A percentile compares a stretch with the other conserved stretches of the same genome.
Conservation (phyloP, 768 basidiomycete genomes). For the Mycena latifolia region DNA sequence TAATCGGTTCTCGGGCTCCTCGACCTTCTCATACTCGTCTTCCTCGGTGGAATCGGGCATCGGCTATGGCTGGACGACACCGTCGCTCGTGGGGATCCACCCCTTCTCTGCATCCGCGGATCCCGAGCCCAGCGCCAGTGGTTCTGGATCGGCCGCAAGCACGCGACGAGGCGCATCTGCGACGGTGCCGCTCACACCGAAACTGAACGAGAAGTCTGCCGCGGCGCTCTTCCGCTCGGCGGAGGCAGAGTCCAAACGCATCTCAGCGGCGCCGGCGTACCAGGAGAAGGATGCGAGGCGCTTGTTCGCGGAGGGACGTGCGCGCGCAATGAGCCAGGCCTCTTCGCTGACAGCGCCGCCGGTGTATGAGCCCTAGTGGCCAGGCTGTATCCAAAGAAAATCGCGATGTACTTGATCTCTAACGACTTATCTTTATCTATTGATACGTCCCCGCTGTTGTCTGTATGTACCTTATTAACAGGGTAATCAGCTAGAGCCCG, state of each 20-base stretch:
- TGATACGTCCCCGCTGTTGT: no score
- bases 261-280: conserved; percentile 15
- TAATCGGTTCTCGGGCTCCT: conserved; percentile 1
- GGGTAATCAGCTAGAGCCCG: no score
- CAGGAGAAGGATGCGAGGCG: conserved; percentile 20
- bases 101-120: conserved; percentile 23
- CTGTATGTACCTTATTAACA: no score
- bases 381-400: no score
- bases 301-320: neutral
- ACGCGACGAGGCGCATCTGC: no score
- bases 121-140: neutral
- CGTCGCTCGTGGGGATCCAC: conserved; percentile 27
- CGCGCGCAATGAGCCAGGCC: no score
- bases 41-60: neutral
- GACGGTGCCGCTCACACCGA: conserved; percentile 7
- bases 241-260: neutral
- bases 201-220: conserved; percentile 21
- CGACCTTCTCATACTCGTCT: conserved; percentile 12
- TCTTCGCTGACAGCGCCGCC: no score
- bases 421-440: no score
- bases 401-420: no score
- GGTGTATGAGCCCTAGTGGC: no score
- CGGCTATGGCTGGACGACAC: conserved; percentile 28
- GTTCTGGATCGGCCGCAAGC: no score
- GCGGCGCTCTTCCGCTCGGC: conserved; percentile 23